Evolutionary conservation across 2,329 filamentous ascomycete species (phyloP).

Genomic region (Aspergillus floridensis): DNA sequence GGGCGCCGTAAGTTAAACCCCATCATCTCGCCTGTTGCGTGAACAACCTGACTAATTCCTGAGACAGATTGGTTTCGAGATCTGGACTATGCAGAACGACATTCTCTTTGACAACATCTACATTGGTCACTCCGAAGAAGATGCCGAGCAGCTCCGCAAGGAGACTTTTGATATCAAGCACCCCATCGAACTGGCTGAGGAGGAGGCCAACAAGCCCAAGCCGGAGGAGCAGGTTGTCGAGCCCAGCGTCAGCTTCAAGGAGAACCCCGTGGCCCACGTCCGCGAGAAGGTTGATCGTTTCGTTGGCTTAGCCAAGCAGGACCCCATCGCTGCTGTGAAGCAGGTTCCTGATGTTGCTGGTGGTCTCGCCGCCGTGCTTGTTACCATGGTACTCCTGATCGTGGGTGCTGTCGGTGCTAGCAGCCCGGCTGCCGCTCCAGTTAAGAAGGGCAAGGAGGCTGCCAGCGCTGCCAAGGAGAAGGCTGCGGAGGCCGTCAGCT

Average conservation of each 20-base stretch:
- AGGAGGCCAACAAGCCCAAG: conserved; percentile 79
- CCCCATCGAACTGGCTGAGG: conserved; percentile 73
- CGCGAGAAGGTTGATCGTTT: conserved; percentile 94
- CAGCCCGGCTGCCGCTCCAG: conserved; percentile 61
- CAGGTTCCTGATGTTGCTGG: conserved; percentile 89
- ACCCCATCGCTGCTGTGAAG: conserved; percentile 80
- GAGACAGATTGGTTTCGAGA: conserved; percentile 86
- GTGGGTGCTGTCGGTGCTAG: conserved; percentile 64
- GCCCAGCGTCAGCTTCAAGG: conserved; percentile 76
- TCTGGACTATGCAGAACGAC: conserved; percentile 99
- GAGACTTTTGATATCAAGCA: conserved; percentile 91
- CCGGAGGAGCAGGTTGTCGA: conserved; percentile 66
- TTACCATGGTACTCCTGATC: conserved; percentile 70
- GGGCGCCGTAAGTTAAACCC: conserved; percentile 71
- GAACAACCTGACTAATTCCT: conserved; percentile 4
- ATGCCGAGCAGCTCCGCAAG: conserved; percentile 82
- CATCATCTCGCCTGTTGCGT: not conserved
- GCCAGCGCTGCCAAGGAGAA: conserved; percentile 61
- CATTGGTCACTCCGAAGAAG: conserved; percentile 93
- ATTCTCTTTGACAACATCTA: conserved; percentile 99
- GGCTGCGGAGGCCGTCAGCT: conserved; percentile 62
- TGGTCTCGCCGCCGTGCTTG: conserved; percentile 67
- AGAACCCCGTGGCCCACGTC: conserved; percentile 83
- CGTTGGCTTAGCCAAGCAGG: conserved; percentile 75
- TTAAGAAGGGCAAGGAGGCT: conserved; percentile 73